Percentiles rank a stretch among this genome's conserved stretches.
phyloP scores from a whole-genome alignment of 805 yeast species.

The Suhomyces kilbournensis region DNA sequence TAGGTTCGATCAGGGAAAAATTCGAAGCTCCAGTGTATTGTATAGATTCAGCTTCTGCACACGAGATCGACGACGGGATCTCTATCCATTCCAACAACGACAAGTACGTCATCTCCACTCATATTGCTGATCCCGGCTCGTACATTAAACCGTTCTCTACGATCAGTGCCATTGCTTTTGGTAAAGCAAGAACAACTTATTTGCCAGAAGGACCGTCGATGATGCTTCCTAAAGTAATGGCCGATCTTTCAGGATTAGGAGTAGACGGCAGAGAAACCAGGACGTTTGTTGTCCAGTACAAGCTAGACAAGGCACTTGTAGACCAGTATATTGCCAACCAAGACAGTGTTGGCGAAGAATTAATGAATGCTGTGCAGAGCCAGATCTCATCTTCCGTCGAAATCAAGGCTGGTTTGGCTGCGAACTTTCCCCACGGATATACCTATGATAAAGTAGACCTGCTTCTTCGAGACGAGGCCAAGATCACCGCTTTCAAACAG shows the following conservation, averaged over 20 bases:
- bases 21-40: constrained; percentile 63
- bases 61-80: constrained; percentile 93
- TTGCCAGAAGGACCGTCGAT: constrained; percentile 62
- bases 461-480: constrained; percentile 34
- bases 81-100: constrained; percentile 45
- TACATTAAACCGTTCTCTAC: constrained; percentile 42
- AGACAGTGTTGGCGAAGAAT: constrained; percentile 1
- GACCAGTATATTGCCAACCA: constrained; percentile 15
- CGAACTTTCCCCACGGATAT: constrained; percentile 34
- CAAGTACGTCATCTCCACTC: constrained; percentile 54
- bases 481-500: constrained; percentile 8
- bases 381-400: constrained; percentile 15
- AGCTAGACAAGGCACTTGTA: constrained; percentile 16
- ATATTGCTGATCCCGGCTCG: constrained; percentile 87
- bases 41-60: constrained; percentile 76
- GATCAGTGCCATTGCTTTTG: constrained; percentile 55
- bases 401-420: constrained; percentile 23
- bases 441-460: constrained; percentile 65
- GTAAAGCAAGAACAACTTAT: constrained; percentile 65
- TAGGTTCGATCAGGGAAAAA: constrained; percentile 31
- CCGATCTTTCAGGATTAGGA: constrained; percentile 53
- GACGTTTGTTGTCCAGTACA: constrained; percentile 37
- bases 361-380: constrained; percentile 10
- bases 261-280: constrained; percentile 40
- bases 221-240: constrained; percentile 65